Evolutionary conservation across 2,329 filamentous ascomycete species (phyloP).

Genomic region (Hirsutella rhossiliensis): DNA sequence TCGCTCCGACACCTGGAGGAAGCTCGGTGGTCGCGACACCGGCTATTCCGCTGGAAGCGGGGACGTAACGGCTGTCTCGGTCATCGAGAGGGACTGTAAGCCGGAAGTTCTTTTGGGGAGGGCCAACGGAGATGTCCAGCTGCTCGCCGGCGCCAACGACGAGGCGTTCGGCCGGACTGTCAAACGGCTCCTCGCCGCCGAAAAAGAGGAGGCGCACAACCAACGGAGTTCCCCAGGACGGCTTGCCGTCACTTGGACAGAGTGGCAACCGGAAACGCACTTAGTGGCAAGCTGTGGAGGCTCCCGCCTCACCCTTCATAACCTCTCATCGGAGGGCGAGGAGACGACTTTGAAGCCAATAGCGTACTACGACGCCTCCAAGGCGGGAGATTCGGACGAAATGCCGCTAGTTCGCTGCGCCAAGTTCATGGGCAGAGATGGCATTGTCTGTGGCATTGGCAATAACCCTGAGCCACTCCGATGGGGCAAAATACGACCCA

Average conservation of each 20-base stretch:
- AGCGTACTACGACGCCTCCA: constrained; percentile 14
- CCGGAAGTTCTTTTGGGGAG: constrained; percentile 32
- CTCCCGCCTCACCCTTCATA: constrained; percentile 16
- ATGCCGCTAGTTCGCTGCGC: constrained; percentile 17
- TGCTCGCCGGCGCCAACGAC: constrained; percentile 26
- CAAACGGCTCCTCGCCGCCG: constrained; percentile 9
- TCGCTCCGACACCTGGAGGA: constrained; percentile 20
- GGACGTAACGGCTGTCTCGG: constrained; percentile 35
- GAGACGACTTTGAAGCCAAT: constrained; percentile 8
- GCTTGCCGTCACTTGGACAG: constrained; percentile 19
- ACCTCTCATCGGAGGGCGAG: constrained; percentile 8
- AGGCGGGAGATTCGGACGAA: constrained; percentile 7
- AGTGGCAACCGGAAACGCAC: constrained; percentile 17
- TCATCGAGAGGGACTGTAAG: constrained; percentile 22
- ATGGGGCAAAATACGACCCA: constrained; percentile 32
- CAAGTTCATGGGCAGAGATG: constrained; percentile 33
- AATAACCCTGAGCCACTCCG: constrained; percentile 29
- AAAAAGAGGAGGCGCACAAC: background rate
- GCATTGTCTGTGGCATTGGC: constrained; percentile 32
- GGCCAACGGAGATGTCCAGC: constrained; percentile 34
- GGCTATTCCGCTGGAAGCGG: constrained; percentile 32
- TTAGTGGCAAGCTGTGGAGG: constrained; percentile 19
- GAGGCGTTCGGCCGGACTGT: constrained; percentile 13
- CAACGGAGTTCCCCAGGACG: constrained; percentile 8
- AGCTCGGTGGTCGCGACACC: constrained; percentile 21